Conservation (phyloP, 1,284 basidiomycete genomes). For the Pascua sp. region DNA sequence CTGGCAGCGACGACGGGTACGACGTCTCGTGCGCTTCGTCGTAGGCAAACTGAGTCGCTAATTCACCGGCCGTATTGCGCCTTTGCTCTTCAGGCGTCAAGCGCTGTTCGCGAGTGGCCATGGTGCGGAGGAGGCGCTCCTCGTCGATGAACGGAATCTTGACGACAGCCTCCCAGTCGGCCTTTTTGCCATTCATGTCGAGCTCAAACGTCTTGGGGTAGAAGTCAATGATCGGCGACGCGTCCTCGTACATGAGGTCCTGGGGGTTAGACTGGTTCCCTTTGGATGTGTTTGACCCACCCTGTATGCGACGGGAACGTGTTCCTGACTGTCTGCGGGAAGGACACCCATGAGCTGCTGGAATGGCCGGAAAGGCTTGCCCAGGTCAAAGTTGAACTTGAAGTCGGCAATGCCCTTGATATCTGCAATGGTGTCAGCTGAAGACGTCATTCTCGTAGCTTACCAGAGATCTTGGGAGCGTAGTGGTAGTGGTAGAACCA, state of each 20-base stretch:
- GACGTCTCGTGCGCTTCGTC: constrained; percentile 60
- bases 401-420: constrained; percentile 71
- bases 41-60: constrained; percentile 72
- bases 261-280: constrained; percentile 39
- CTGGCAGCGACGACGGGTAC: constrained; percentile 87
- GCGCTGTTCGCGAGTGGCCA: constrained; percentile 76
- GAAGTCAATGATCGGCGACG: constrained; percentile 89
- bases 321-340: constrained; percentile 80
- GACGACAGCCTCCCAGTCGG: constrained; percentile 97
- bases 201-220: constrained; percentile 87
- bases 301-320: constrained; percentile 79
- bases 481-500: constrained; percentile 99
- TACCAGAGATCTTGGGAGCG: constrained; percentile 87
- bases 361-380: constrained; percentile 86
- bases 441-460: constrained; percentile 22
- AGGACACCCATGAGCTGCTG: constrained; percentile 98
- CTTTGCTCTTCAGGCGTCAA: constrained; percentile 71
- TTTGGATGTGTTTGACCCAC: constrained; percentile 49
- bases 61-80: constrained; percentile 73
- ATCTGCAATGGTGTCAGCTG: constrained; percentile 55
- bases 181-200: constrained; percentile 97
- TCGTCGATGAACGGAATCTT: constrained; percentile 99
- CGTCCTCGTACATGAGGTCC: constrained; percentile 84
- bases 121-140: constrained; percentile 70
- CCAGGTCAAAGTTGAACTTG: constrained; percentile 80